Percentiles rank a stretch among this genome's conserved stretches.
phyloP scores from a whole-genome alignment of 306 rosid species.

The Sechiopsis laciniata region DNA sequence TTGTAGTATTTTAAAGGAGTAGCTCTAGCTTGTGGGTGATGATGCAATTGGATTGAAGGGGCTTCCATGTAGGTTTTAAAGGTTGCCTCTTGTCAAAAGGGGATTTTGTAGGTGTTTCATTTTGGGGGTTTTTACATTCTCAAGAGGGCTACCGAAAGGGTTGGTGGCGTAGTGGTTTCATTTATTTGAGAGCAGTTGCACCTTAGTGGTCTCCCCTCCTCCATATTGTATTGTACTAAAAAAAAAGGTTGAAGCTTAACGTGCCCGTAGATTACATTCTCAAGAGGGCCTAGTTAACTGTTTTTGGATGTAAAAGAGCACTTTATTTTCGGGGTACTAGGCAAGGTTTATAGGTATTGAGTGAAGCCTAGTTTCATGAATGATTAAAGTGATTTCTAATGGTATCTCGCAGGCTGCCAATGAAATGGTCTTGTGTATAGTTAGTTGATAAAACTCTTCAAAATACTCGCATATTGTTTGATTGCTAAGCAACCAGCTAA shows the following conservation, averaged over 20 bases:
- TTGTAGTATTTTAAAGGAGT: background rate
- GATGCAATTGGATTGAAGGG: background rate
- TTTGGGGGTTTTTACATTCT: background rate
- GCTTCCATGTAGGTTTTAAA: slow-evolving; percentile 8
- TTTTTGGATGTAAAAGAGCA: no score
- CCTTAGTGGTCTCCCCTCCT: no score
- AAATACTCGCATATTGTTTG: background rate
- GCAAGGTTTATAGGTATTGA: background rate
- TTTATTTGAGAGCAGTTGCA: no score
- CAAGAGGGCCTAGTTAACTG: no score
- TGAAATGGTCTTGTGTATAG: background rate
- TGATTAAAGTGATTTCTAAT: background rate
- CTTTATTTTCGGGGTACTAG: no score
- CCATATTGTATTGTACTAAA: no score
- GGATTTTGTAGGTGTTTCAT: background rate
- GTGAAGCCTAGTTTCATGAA: background rate
- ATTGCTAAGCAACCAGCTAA: background rate
- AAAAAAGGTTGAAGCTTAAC: no score
- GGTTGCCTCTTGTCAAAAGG: background rate
- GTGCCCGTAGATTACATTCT: no score
- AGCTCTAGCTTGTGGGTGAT: background rate
- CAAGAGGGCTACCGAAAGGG: no score
- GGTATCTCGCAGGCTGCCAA: background rate
- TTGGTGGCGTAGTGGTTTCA: no score
- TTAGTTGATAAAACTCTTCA: slow-evolving; percentile 6